phyloP scores from a whole-genome alignment of 2,329 filamentous ascomycete genomes.

The Xylariaceae sp. region DNA sequence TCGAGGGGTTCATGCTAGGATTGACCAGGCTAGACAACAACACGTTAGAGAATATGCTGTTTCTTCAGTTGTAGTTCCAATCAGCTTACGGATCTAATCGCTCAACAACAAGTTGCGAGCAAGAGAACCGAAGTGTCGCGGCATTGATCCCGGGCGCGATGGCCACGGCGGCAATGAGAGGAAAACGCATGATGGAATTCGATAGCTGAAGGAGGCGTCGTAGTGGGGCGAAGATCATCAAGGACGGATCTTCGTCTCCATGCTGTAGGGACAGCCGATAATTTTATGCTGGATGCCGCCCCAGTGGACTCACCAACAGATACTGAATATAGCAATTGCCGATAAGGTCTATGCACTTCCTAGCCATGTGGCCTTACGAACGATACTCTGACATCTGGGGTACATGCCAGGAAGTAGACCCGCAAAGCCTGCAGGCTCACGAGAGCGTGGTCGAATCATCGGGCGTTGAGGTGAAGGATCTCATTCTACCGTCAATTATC shows the following conservation, averaged over 20 bases:
- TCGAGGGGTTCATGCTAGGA: constrained; percentile 31
- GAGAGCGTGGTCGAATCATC: constrained; percentile 20
- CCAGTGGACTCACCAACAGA: constrained; percentile 8
- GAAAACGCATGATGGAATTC: constrained; percentile 11
- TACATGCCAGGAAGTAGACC: constrained; percentile 8
- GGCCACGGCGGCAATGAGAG: constrained; percentile 28
- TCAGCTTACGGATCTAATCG: constrained; percentile 34
- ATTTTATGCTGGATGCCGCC: constrained; percentile 20
- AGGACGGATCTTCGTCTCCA: neutral
- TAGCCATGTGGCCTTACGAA: constrained; percentile 22
- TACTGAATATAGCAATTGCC: constrained; percentile 21
- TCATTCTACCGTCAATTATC: constrained; percentile 22
- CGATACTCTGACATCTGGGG: constrained; percentile 5
- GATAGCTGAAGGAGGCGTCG: constrained; percentile 3
- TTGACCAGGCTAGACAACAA: constrained; percentile 29
- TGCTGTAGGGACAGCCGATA: constrained; percentile 1
- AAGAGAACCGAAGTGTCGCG: constrained; percentile 36
- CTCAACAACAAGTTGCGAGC: constrained; percentile 36
- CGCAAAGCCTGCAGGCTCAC: constrained; percentile 13
- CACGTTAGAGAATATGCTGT: constrained; percentile 9
- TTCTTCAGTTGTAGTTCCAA: neutral
- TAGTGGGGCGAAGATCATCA: constrained; percentile 9
- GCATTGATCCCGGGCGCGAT: constrained; percentile 27
- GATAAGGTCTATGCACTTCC: constrained; percentile 12
- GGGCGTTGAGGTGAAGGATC: constrained; percentile 15